Evolutionary conservation across 2,329 filamentous ascomycete species (phyloP).

Genomic region (Pseudogymnoascus sp.): DNA sequence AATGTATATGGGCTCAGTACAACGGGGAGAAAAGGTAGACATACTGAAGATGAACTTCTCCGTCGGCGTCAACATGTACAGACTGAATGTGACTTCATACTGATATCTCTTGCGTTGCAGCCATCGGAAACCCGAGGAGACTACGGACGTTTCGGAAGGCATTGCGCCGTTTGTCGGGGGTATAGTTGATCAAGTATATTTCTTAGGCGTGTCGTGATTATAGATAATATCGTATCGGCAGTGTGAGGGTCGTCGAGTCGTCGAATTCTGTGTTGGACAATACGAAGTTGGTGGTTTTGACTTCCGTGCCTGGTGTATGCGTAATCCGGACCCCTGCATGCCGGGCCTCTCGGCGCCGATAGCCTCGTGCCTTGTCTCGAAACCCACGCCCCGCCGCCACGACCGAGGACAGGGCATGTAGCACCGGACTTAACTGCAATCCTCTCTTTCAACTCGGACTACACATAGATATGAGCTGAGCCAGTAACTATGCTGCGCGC

Average conservation of each 20-base stretch:
- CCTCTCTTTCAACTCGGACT: not conserved
- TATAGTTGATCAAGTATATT: not conserved
- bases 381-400: not conserved
- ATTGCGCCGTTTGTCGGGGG: not conserved
- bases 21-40: constrained; percentile 29
- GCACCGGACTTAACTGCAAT: not conserved
- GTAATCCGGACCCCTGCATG: not conserved
- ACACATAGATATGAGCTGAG: not conserved
- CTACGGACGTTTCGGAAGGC: not conserved
- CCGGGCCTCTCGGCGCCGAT: constrained; percentile 4
- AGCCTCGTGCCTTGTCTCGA: not conserved
- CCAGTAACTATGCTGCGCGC: not conserved
- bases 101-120: constrained; percentile 92
- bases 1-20: not conserved
- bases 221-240: not conserved
- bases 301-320: not conserved
- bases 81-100: constrained; percentile 88
- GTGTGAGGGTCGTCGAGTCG: not conserved
- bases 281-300: constrained; percentile 1
- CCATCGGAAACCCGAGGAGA: constrained; percentile 56
- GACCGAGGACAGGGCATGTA: not conserved
- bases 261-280: not conserved
- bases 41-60: constrained; percentile 97
- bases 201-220: not conserved
- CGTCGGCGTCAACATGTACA: constrained; percentile 94